These are phyloP conservation scores for Davidsoniella eucalypti DNA, from an alignment of 2,329 filamentous ascomycete genomes.

Conservation along the genomic window DNA sequence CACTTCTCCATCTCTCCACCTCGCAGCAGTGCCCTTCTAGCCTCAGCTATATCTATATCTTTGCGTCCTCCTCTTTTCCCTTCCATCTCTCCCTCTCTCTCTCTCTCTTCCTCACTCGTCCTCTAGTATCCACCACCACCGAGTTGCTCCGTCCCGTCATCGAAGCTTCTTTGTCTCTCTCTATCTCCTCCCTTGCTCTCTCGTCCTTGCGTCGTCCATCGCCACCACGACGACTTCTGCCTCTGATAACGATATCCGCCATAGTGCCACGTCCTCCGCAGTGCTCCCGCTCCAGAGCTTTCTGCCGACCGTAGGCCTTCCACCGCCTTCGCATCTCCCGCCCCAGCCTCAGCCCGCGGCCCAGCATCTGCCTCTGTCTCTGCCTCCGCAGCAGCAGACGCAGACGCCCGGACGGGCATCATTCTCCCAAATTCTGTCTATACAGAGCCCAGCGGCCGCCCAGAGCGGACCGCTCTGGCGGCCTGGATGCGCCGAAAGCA, in stretches of 20 bases:
- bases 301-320: background rate
- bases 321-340: background rate
- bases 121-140: no score
- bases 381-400: constrained; percentile 21
- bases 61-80: no score
- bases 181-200: no score
- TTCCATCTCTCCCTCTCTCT: no score
- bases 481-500: constrained; percentile 56
- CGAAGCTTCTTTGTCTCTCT: no score
- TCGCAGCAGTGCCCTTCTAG: no score
- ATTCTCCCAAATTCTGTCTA: constrained; percentile 38
- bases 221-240: background rate
- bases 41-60: no score
- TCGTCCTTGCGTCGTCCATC: background rate
- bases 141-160: no score
- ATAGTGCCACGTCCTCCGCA: constrained; percentile 1
- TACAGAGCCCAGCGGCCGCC: constrained; percentile 50
- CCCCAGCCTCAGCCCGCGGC: background rate
- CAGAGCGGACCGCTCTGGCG: constrained; percentile 61
- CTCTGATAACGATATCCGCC: background rate
- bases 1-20: background rate
- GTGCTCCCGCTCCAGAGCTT: constrained; percentile 7
- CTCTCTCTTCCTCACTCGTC: no score
- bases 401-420: constrained; percentile 34
- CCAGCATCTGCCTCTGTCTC: constrained; percentile 14